Percentiles rank a stretch among this genome's conserved stretches.
Conservation (phyloP, 2,329 filamentous ascomycete genomes). For the Aspergillus fischeri region DNA sequence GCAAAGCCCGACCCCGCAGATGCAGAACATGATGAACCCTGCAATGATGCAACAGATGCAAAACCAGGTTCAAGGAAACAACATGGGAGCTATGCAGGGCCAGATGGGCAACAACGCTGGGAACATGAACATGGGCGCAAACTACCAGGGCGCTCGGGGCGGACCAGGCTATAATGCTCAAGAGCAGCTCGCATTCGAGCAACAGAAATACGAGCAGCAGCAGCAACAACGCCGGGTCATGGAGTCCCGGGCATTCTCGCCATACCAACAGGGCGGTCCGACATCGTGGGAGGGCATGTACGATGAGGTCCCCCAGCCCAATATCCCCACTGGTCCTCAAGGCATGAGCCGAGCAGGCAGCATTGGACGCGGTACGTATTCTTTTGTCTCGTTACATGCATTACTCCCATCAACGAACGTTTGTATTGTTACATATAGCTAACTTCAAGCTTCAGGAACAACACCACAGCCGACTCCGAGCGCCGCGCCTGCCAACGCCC, state of each 20-base stretch:
- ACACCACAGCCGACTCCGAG: conserved; percentile 43
- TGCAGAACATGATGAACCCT: conserved; percentile 61
- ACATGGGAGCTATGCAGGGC: conserved; percentile 29
- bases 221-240: conserved; percentile 43
- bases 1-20: conserved; percentile 51
- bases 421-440: conserved; percentile 1
- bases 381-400: conserved; percentile 9
- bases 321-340: conserved; percentile 53
- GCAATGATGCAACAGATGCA: conserved; percentile 65
- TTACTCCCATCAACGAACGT: background rate
- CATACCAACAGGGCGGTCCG: conserved; percentile 57
- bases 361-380: conserved; percentile 39
- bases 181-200: conserved; percentile 71
- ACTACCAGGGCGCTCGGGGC: conserved; percentile 42
- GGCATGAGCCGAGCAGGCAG: conserved; percentile 43
- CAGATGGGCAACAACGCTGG: conserved; percentile 30
- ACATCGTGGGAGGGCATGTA: conserved; percentile 98
- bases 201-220: conserved; percentile 66
- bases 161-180: conserved; percentile 61
- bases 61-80: conserved; percentile 33
- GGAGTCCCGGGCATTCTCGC: conserved; percentile 37
- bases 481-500: conserved; percentile 71
- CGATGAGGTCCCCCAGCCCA: conserved; percentile 85
- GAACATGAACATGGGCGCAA: conserved; percentile 41
- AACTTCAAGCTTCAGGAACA: conserved; percentile 32